Percentiles rank a stretch among this genome's conserved stretches.
These are phyloP conservation scores for Diplodia sapinea DNA, from an alignment of 2,329 filamentous ascomycete genomes.

Conservation along the genomic window DNA sequence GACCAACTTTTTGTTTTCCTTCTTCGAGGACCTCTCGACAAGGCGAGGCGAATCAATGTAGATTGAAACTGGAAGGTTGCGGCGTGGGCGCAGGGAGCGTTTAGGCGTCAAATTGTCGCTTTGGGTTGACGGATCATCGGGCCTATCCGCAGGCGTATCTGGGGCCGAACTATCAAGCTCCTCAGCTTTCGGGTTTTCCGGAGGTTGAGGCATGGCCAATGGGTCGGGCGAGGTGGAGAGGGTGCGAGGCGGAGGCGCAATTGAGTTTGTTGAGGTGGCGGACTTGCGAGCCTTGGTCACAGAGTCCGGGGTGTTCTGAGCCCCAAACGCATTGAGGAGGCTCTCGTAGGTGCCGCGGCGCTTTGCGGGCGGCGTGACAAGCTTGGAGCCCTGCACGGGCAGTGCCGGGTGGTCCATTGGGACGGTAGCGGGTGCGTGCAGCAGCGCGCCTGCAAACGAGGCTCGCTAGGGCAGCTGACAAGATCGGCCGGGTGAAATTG, in stretches of 20 bases:
- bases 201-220: background rate
- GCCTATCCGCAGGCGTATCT: no score
- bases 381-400: conserved; percentile 3
- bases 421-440: background rate
- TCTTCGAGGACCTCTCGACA: background rate
- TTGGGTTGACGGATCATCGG: no score
- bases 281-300: conserved; percentile 38
- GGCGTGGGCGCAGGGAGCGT: background rate
- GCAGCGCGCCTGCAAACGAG: background rate
- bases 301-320: conserved; percentile 41
- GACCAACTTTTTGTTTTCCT: conserved; percentile 38
- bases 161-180: background rate
- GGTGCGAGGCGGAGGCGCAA: background rate
- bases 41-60: background rate
- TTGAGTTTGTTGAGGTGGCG: background rate
- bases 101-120: background rate
- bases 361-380: background rate
- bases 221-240: conserved; percentile 1
- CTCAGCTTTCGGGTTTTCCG: background rate
- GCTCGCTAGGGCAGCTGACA: background rate
- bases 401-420: conserved; percentile 36
- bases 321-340: conserved; percentile 35
- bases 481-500: background rate
- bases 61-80: no score
- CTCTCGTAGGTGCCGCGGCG: background rate